Conservation (phyloP, 2,329 filamentous ascomycete genomes). For the Clarireedia sp. region DNA sequence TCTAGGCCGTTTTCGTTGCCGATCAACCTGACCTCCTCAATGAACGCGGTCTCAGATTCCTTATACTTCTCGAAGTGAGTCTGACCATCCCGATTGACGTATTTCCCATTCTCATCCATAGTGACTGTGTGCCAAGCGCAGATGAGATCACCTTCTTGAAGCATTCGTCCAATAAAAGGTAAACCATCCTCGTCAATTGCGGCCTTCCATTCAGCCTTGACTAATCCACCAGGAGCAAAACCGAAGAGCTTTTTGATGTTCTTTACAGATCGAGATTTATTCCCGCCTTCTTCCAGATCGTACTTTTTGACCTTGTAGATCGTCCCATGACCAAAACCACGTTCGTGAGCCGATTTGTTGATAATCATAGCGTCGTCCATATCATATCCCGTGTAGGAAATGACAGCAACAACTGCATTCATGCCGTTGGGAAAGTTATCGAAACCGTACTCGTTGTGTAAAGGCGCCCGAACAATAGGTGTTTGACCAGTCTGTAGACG, state of each 20-base stretch:
- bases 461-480: conserved; percentile 80
- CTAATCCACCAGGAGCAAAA: conserved; percentile 69
- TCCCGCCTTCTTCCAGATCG: conserved; percentile 69
- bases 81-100: conserved; percentile 76
- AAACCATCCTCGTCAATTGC: conserved; percentile 83
- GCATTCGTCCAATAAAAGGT: conserved; percentile 67
- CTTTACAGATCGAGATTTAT: conserved; percentile 55
- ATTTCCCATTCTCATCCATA: conserved; percentile 67
- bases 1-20: conserved; percentile 77
- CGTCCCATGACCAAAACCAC: conserved; percentile 89
- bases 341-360: conserved; percentile 93
- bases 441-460: conserved; percentile 93
- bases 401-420: conserved; percentile 93
- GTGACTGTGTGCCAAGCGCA: conserved; percentile 86
- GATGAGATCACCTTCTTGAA: conserved; percentile 75
- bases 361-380: conserved; percentile 99
- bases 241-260: conserved; percentile 79
- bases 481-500: conserved; percentile 92
- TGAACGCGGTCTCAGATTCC: conserved; percentile 76
- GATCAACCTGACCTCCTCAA: conserved; percentile 88
- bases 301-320: conserved; percentile 98
- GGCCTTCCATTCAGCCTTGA: conserved; percentile 62
- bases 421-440: conserved; percentile 98
- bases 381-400: conserved; percentile 97
- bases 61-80: conserved; percentile 94